A percentile compares a stretch with the other conserved stretches of the same genome.
Evolutionary conservation across 2,329 filamentous ascomycete species (phyloP).

Genomic region (Xylaria multiplex): DNA sequence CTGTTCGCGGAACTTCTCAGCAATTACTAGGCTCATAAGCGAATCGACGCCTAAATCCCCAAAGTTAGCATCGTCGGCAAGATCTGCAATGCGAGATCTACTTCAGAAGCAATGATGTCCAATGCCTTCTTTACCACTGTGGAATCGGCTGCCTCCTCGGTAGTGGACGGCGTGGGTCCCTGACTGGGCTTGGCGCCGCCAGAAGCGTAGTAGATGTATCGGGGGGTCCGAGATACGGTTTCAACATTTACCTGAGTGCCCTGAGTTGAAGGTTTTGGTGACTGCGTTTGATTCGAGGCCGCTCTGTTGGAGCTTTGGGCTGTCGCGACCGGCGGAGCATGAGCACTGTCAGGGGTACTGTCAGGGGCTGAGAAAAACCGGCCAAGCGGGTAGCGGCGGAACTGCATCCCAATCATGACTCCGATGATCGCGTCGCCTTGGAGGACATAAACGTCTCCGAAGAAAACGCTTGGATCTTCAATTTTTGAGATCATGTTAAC

Average conservation of each 20-base stretch:
- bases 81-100: background rate
- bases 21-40: constrained; percentile 51
- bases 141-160: background rate
- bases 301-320: constrained; percentile 15
- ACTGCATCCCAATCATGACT: constrained; percentile 49
- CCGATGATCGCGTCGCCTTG: constrained; percentile 50
- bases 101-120: background rate
- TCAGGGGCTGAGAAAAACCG: constrained; percentile 54
- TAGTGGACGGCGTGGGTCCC: background rate
- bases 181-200: background rate
- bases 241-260: background rate
- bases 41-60: constrained; percentile 52
- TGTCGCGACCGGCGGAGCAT: background rate
- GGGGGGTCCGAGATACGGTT: background rate
- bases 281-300: background rate
- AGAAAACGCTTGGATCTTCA: constrained; percentile 44
- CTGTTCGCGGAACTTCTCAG: constrained; percentile 49
- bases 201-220: background rate
- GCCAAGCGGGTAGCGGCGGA: constrained; percentile 52
- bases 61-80: constrained; percentile 47
- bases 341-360: constrained; percentile 40
- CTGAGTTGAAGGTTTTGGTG: background rate
- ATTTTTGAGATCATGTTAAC: constrained; percentile 52
- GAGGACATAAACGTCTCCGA: constrained; percentile 52
- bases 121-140: background rate